A percentile compares a stretch with the other conserved stretches of the same genome.
Evolutionary conservation across 2,329 filamentous ascomycete species (phyloP).

Genomic region (Monilinia laxa): DNA sequence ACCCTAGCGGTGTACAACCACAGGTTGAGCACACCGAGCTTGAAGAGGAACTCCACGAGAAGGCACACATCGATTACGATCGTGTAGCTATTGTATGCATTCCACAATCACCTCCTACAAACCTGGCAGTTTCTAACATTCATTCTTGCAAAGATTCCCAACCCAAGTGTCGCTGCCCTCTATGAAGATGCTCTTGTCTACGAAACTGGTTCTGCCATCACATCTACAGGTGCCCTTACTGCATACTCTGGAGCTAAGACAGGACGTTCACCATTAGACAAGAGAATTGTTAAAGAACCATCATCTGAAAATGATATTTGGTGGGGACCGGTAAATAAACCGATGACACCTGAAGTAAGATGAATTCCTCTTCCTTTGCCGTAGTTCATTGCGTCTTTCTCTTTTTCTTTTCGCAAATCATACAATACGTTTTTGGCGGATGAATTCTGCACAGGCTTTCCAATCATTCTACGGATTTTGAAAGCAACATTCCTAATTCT

Average conservation of each 20-base stretch:
- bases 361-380: not conserved
- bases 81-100: conserved; percentile 88
- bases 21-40: conserved; percentile 86
- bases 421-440: conserved; percentile 2
- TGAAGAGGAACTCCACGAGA: conserved; percentile 95
- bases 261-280: conserved; percentile 92
- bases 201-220: conserved; percentile 96
- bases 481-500: not conserved
- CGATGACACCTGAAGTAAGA: conserved; percentile 94
- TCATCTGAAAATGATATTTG: conserved; percentile 89
- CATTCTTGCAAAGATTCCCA: conserved; percentile 61
- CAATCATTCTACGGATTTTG: not conserved
- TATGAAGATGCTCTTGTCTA: conserved; percentile 99
- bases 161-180: conserved; percentile 82
- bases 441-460: not conserved
- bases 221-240: conserved; percentile 88
- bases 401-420: not conserved
- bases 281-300: conserved; percentile 92
- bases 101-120: conserved; percentile 6
- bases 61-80: conserved; percentile 98
- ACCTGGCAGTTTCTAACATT: conserved; percentile 22
- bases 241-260: conserved; percentile 99
- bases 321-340: conserved; percentile 88
- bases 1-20: conserved; percentile 43
- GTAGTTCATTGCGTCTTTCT: not conserved